Evolutionary conservation across 2,329 filamentous ascomycete genomes (phyloP).

Genomic region (Venturia pyrina): DNA sequence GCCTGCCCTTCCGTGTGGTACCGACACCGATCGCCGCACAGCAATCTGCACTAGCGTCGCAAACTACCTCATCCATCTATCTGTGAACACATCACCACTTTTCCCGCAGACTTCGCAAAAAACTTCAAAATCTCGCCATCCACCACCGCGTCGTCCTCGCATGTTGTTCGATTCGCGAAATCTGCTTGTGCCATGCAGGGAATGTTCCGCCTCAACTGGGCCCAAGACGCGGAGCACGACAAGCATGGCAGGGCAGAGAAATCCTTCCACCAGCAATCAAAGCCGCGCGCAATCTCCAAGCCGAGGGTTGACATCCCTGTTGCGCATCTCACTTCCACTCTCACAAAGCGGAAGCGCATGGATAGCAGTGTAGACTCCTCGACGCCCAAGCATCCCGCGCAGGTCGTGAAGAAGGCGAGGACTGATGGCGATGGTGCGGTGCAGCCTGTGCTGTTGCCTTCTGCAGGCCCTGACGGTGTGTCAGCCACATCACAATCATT

Average conservation of each 20-base stretch:
- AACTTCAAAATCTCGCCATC: background rate
- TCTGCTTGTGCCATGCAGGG: slow-evolving; percentile 35
- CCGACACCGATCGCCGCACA: background rate
- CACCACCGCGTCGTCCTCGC: slow-evolving; percentile 3
- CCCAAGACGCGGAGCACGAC: slow-evolving; percentile 24
- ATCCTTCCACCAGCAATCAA: slow-evolving; percentile 24
- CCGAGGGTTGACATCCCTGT: slow-evolving; percentile 37
- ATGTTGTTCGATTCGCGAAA: slow-evolving; percentile 15
- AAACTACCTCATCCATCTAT: slow-evolving; percentile 2
- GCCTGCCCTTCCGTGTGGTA: background rate
- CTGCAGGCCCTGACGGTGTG: slow-evolving; percentile 5
- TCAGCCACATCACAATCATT: background rate
- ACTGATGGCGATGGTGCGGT: slow-evolving; percentile 11
- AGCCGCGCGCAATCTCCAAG: slow-evolving; percentile 21
- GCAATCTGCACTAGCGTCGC: slow-evolving; percentile 3
- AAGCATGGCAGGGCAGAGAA: slow-evolving; percentile 29
- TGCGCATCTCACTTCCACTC: slow-evolving; percentile 22
- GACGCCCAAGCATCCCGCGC: slow-evolving; percentile 19
- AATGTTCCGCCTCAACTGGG: slow-evolving; percentile 42
- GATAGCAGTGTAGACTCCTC: slow-evolving; percentile 31
- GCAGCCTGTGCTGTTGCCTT: background rate
- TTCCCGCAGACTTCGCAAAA: background rate
- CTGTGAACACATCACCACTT: slow-evolving; percentile 4
- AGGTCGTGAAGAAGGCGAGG: slow-evolving; percentile 25
- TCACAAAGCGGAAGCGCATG: slow-evolving; percentile 49